phyloP scores from a whole-genome alignment of 805 yeast species.

The Myxozyma vanderwaltii region DNA sequence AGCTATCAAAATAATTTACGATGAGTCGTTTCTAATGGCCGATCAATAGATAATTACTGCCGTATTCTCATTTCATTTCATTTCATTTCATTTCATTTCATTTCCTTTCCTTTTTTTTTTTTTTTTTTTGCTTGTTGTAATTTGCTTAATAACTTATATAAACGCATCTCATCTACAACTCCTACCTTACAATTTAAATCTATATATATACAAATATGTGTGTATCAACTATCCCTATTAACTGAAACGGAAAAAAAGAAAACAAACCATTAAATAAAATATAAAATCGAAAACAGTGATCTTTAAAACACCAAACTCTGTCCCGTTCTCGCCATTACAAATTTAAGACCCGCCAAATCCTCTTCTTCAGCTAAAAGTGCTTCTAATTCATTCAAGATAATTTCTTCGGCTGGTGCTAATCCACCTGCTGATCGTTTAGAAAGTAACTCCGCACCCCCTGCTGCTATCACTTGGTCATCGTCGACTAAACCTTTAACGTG shows the following conservation, averaged over 20 bases:
- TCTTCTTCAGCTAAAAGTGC: conserved; percentile 24
- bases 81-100: too few species aligned
- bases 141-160: too few species aligned
- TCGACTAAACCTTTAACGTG: conserved; percentile 27
- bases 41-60: too few species aligned
- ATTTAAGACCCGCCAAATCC: conserved; percentile 29
- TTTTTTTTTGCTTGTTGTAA: too few species aligned
- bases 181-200: too few species aligned
- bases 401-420: conserved; percentile 1
- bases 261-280: background rate
- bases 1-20: background rate
- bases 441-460: background rate
- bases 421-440: background rate
- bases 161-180: too few species aligned
- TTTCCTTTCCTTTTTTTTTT: too few species aligned
- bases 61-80: too few species aligned
- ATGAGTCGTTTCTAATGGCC: background rate
- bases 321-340: conserved; percentile 28
- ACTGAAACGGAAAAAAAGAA: background rate
- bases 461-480: conserved; percentile 7
- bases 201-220: background rate
- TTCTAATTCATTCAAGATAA: conserved; percentile 24
- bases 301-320: conserved; percentile 25
- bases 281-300: background rate
- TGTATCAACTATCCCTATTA: background rate